A percentile compares a stretch with the other conserved stretches of the same genome.
These are phyloP conservation scores for Kondoa malvinella DNA, from an alignment of 768 basidiomycete genomes.

Conservation along the genomic window DNA sequence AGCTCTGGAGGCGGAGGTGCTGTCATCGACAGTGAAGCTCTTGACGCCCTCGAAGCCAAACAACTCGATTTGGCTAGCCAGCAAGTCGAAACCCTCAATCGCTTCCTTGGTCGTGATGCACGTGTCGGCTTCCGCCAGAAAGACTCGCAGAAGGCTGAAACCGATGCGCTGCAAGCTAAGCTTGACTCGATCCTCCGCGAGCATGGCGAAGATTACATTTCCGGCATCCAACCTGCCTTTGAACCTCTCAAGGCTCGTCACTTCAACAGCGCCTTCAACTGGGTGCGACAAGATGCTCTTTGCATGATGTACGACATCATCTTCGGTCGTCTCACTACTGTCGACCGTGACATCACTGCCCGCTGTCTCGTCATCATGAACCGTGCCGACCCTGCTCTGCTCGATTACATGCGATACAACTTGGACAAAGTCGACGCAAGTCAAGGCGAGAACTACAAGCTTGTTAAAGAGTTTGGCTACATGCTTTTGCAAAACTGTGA, in stretches of 20 bases:
- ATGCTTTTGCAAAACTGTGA: conserved; percentile 84
- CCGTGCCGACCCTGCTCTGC: conserved; percentile 77
- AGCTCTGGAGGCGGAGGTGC: conserved; percentile 55
- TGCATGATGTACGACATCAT: conserved; percentile 96
- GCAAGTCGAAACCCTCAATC: conserved; percentile 91
- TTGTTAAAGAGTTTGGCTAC: conserved; percentile 95
- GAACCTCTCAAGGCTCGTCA: conserved; percentile 89
- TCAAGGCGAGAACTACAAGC: conserved; percentile 73
- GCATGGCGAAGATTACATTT: conserved; percentile 82
- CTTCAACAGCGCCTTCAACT: conserved; percentile 99
- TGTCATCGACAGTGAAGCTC: conserved; percentile 86
- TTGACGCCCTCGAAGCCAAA: conserved; percentile 85
- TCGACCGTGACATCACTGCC: conserved; percentile 84
- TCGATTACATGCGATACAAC: conserved; percentile 89
- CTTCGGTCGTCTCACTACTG: conserved; percentile 78
- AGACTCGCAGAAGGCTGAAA: conserved; percentile 66
- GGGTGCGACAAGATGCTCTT: conserved; percentile 92
- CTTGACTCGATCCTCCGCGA: conserved; percentile 77
- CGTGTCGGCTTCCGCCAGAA: conserved; percentile 78
- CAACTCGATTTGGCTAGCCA: conserved; percentile 82
- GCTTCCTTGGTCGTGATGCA: conserved; percentile 83
- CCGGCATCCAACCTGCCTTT: conserved; percentile 87
- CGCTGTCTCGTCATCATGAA: conserved; percentile 96
- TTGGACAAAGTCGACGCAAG: conserved; percentile 64
- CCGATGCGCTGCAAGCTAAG: conserved; percentile 55